Conservation (phyloP, 805 yeast genomes). For the Trichomonascus vanleenenianus region DNA sequence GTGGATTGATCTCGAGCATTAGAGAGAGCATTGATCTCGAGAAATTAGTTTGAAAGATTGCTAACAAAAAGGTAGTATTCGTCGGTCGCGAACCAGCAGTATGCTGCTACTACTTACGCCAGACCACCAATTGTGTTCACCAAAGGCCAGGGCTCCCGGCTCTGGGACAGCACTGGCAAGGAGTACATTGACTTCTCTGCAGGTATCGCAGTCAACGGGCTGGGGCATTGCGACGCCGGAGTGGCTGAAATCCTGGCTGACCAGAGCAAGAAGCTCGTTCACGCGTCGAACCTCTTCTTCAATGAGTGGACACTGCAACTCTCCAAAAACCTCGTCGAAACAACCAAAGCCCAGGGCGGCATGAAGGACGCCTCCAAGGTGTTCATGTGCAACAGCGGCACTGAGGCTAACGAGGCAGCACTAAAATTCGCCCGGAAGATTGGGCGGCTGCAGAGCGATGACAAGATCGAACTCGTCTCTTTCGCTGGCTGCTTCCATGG, state of each 20-base stretch:
- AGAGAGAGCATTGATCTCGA: no score
- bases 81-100: constrained; percentile 9
- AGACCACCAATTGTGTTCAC: constrained; percentile 55
- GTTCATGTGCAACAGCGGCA: constrained; percentile 61
- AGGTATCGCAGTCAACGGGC: constrained; percentile 94
- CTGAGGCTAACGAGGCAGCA: constrained; percentile 78
- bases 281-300: constrained; percentile 78
- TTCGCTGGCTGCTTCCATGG: constrained; percentile 92
- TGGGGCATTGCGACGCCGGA: constrained; percentile 80
- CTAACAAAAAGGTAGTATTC: background rate
- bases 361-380: constrained; percentile 75
- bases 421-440: constrained; percentile 72
- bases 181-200: constrained; percentile 86
- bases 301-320: constrained; percentile 79
- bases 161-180: constrained; percentile 71
- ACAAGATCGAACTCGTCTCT: constrained; percentile 58
- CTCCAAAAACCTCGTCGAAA: constrained; percentile 59
- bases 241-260: constrained; percentile 62
- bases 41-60: background rate
- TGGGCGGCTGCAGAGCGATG: constrained; percentile 47
- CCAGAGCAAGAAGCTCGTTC: constrained; percentile 69
- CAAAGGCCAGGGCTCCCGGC: constrained; percentile 70
- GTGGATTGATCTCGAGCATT: no score
- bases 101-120: constrained; percentile 31
- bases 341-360: constrained; percentile 67